phyloP scores from a whole-genome alignment of 257 asterid species.

The Cordia subcordata region DNA sequence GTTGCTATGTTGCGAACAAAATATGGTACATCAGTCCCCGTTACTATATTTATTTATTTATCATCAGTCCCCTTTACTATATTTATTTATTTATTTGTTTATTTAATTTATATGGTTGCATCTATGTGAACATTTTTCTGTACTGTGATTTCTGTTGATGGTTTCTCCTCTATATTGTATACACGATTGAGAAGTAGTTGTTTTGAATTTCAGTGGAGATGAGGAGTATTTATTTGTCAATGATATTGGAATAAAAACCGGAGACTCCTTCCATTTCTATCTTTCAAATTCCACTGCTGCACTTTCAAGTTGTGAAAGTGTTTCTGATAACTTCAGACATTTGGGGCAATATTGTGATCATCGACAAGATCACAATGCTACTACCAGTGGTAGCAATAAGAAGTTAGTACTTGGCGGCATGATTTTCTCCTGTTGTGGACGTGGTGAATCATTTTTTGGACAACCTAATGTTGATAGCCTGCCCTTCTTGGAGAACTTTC shows the following conservation, averaged over 20 bases:
- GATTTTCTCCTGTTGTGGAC: constrained; percentile 69
- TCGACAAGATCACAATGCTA: neutral
- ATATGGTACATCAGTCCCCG: neutral
- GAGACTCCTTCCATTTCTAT: constrained; percentile 64
- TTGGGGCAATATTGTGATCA: constrained; percentile 31
- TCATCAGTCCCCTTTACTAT: neutral
- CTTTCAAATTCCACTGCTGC: constrained; percentile 52
- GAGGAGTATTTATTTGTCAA: constrained; percentile 69
- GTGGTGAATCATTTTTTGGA: constrained; percentile 60
- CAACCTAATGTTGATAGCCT: constrained; percentile 37
- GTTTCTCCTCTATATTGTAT: neutral
- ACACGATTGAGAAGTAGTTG: neutral
- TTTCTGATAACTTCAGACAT: constrained; percentile 33
- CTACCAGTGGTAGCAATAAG: constrained; percentile 11
- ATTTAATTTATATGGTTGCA: no score
- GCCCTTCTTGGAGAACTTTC: constrained; percentile 65
- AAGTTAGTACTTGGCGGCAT: constrained; percentile 64
- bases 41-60: no score
- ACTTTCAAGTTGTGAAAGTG: constrained; percentile 29
- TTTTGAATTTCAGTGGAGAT: constrained; percentile 49
- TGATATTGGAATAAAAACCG: constrained; percentile 55
- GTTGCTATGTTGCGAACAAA: no score
- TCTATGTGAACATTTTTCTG: no score
- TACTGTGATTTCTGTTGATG: neutral
- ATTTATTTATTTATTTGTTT: no score